Percentiles rank a stretch among this genome's conserved stretches.
These are phyloP conservation scores for Odonthalia washingtoniensis DNA, from an alignment of 31 red algal species.

Conservation along the genomic window DNA sequence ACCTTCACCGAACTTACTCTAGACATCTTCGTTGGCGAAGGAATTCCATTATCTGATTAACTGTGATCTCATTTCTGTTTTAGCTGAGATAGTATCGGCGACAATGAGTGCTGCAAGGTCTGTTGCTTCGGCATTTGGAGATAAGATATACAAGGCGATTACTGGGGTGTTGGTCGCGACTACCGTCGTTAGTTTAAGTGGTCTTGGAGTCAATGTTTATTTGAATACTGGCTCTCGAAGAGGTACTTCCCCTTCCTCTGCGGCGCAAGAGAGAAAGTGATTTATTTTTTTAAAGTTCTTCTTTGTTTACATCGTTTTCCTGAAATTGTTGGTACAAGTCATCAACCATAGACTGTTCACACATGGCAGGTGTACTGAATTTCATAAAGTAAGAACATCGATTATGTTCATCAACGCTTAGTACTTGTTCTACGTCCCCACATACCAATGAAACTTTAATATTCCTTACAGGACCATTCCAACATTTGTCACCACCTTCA, in stretches of 20 bases:
- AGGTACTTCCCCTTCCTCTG: slow-evolving; percentile 1
- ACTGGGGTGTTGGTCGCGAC: slow-evolving; percentile 24
- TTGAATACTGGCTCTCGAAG: slow-evolving; percentile 55
- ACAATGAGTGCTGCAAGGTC: too few relatives aligned
- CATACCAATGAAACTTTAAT: slow-evolving; percentile 69
- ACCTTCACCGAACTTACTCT: too few relatives aligned
- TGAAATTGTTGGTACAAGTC: too few relatives aligned
- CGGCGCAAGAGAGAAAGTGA: not conserved
- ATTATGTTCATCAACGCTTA: slow-evolving; percentile 77
- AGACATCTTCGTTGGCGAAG: too few relatives aligned
- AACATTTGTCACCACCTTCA: slow-evolving; percentile 71
- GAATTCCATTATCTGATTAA: too few relatives aligned
- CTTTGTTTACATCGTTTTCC: too few relatives aligned
- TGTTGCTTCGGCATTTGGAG: slow-evolving; percentile 30
- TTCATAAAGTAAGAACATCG: slow-evolving; percentile 73
- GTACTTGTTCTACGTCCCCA: slow-evolving; percentile 69
- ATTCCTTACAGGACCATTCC: slow-evolving; percentile 73
- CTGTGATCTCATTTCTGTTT: too few relatives aligned
- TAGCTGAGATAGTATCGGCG: too few relatives aligned
- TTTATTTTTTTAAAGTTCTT: too few relatives aligned
- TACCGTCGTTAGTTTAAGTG: slow-evolving; percentile 45
- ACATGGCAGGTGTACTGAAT: slow-evolving; percentile 72
- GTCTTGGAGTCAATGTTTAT: slow-evolving; percentile 56
- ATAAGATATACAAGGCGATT: slow-evolving; percentile 55
- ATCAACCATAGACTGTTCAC: slow-evolving; percentile 45